A percentile compares a stretch with the other conserved stretches of the same genome.
phyloP scores from a whole-genome alignment of 805 yeast genomes.

The Scheffersomyces coipomensis region DNA sequence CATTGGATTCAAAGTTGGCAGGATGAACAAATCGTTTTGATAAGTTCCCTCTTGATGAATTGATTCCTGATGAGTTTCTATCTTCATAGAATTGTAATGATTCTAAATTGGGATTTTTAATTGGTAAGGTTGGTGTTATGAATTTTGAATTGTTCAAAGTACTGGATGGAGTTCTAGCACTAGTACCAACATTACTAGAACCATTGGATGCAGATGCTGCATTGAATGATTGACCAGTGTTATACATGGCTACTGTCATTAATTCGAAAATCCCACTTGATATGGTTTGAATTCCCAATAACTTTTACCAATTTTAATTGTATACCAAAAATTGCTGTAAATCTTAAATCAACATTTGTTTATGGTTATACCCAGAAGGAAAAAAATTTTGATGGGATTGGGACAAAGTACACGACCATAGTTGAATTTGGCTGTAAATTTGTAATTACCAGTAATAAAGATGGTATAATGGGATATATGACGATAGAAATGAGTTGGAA shows the following conservation, averaged over 20 bases:
- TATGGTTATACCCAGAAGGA: background rate
- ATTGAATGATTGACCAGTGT: background rate
- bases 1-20: slow-evolving; percentile 31
- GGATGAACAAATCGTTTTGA: slow-evolving; percentile 35
- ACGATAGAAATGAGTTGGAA: too few relatives aligned
- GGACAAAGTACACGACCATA: background rate
- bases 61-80: slow-evolving; percentile 12
- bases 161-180: background rate
- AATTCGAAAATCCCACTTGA: too few relatives aligned
- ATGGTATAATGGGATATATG: too few relatives aligned
- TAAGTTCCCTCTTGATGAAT: slow-evolving; percentile 18
- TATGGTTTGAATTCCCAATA: too few relatives aligned
- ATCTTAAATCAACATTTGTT: too few relatives aligned
- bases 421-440: too few relatives aligned
- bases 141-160: slow-evolving; percentile 16
- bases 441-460: too few relatives aligned
- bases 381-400: background rate
- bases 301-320: too few relatives aligned
- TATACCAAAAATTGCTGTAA: too few relatives aligned
- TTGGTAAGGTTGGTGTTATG: slow-evolving; percentile 31
- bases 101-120: slow-evolving; percentile 22
- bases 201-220: slow-evolving; percentile 1
- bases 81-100: slow-evolving; percentile 32
- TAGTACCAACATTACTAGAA: slow-evolving; percentile 3
- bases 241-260: slow-evolving; percentile 1